Conservation (phyloP, 768 basidiomycete species). For the Panaeolus papilionaceus region DNA sequence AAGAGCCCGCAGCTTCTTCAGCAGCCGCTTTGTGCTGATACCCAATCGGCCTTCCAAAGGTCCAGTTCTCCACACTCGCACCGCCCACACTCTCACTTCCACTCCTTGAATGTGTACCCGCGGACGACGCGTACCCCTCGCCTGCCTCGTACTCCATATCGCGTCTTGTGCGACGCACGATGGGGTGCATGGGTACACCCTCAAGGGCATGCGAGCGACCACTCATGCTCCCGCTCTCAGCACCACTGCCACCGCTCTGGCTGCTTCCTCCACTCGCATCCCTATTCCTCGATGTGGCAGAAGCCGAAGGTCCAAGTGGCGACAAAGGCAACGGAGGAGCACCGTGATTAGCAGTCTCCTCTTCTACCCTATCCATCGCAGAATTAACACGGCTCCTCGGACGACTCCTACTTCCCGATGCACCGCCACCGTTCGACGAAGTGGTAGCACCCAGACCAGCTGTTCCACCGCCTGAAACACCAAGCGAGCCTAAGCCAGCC, state of each 20-base stretch:
- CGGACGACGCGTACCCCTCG: conserved; percentile 41
- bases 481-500: conserved; percentile 23
- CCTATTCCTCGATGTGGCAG: conserved; percentile 26
- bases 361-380: conserved; percentile 73
- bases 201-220: conserved; percentile 2
- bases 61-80: conserved; percentile 66
- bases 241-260: conserved; percentile 27
- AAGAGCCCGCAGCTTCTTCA: not conserved
- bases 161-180: conserved; percentile 19
- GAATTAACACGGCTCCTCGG: conserved; percentile 63
- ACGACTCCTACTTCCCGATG: conserved; percentile 21
- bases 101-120: conserved; percentile 50
- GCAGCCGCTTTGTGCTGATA: conserved; percentile 30
- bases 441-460: conserved; percentile 6
- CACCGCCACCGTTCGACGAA: not conserved
- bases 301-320: conserved; percentile 17
- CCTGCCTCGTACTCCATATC: conserved; percentile 27
- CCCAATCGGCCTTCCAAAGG: conserved; percentile 68
- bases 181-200: conserved; percentile 19
- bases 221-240: conserved; percentile 10
- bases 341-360: conserved; percentile 41
- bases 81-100: conserved; percentile 52
- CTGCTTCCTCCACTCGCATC: conserved; percentile 25
- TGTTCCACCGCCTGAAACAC: conserved; percentile 10
- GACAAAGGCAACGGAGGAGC: conserved; percentile 19